Conservation (phyloP, 208 protist species). For the Leishmania martiniquensis region DNA sequence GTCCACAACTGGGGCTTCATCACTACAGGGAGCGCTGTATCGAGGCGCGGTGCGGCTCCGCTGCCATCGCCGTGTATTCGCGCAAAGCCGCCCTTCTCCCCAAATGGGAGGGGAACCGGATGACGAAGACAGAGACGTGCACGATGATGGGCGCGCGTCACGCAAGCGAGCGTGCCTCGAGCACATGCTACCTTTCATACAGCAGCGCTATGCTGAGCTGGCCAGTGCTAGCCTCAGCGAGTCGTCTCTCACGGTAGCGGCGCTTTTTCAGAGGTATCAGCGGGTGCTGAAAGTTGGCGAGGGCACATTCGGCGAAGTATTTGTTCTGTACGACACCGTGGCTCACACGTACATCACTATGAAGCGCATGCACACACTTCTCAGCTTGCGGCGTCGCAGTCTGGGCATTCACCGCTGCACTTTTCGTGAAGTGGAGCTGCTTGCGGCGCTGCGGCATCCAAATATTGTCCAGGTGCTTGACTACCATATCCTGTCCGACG, state of each 20-base stretch:
- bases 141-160: constrained; percentile 3
- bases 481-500: constrained; percentile 74
- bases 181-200: constrained; percentile 23
- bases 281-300: constrained; percentile 82
- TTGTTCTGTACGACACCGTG: constrained; percentile 81
- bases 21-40: background rate
- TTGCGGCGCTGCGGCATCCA: constrained; percentile 67
- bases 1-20: background rate
- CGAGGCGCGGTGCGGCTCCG: background rate
- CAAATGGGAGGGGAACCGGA: background rate
- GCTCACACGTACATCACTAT: constrained; percentile 75
- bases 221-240: background rate
- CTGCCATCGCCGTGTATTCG: background rate
- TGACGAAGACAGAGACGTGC: background rate
- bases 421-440: constrained; percentile 73
- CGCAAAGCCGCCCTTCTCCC: background rate
- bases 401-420: constrained; percentile 78
- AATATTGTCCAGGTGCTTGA: constrained; percentile 74
- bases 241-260: constrained; percentile 13
- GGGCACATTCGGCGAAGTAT: constrained; percentile 88
- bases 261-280: constrained; percentile 59
- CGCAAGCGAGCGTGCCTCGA: constrained; percentile 26
- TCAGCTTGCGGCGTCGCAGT: constrained; percentile 49
- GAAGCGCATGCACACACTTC: constrained; percentile 78
- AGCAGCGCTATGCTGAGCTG: constrained; percentile 21